phyloP scores from a whole-genome alignment of 129 eudicot genomes.

The Flaveria linearis region DNA sequence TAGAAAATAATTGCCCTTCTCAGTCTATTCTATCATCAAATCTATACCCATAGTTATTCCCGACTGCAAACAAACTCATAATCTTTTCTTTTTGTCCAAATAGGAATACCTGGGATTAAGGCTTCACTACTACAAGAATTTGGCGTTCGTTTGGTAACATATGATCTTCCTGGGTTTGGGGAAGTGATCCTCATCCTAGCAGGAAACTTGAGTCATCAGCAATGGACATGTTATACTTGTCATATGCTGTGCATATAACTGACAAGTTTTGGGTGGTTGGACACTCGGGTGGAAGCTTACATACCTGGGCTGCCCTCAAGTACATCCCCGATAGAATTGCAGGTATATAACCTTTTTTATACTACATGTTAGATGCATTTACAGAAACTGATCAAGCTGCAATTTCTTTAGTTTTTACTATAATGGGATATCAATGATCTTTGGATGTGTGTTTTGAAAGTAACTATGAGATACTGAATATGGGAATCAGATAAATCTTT shows the following conservation, averaged over 20 bases:
- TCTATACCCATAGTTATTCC: not conserved
- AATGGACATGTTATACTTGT: conserved; percentile 70
- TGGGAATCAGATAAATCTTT: not conserved
- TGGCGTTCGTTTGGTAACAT: conserved; percentile 75
- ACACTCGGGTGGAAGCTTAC: conserved; percentile 74
- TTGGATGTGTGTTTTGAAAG: not conserved
- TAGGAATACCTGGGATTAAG: conserved; percentile 89
- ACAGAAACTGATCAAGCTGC: conserved; percentile 7
- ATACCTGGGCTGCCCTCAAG: conserved; percentile 91
- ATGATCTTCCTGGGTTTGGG: conserved; percentile 98
- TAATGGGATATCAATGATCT: conserved; percentile 12
- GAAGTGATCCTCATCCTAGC: conserved; percentile 91
- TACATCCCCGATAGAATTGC: conserved; percentile 87
- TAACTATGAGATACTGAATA: not conserved
- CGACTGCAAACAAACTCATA: not conserved
- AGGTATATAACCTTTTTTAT: conserved; percentile 41
- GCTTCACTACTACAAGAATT: conserved; percentile 67
- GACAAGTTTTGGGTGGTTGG: conserved; percentile 87
- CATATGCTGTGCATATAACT: conserved; percentile 71
- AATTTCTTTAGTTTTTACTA: conserved; percentile 7
- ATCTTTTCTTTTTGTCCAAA: conserved; percentile 20
- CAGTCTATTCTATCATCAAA: not conserved
- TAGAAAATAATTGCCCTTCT: not conserved
- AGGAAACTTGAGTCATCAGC: conserved; percentile 92
- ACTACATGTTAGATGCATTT: conserved; percentile 18